These are phyloP conservation scores for Grosmannia serpens DNA, from an alignment of 2,329 filamentous ascomycete genomes.

Conservation along the genomic window DNA sequence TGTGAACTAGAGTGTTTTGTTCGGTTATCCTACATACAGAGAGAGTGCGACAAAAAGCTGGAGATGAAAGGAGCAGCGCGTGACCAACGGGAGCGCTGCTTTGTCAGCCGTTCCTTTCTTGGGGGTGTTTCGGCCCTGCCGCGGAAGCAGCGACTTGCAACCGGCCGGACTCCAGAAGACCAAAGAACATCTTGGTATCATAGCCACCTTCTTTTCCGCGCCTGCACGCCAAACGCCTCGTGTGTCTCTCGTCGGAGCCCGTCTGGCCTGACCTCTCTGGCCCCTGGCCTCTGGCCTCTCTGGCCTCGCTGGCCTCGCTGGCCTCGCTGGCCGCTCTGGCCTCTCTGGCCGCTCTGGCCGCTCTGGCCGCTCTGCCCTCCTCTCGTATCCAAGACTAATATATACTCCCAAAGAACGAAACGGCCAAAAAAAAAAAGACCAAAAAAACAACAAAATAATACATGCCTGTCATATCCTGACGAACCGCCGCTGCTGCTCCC, in stretches of 20 bases:
- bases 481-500: neutral
- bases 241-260: neutral
- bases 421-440: neutral
- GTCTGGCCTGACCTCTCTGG: too few species aligned
- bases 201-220: neutral
- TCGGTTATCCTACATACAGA: neutral
- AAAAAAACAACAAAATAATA: neutral
- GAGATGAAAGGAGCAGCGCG: neutral
- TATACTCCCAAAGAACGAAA: neutral
- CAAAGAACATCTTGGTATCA: neutral
- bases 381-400: too few species aligned
- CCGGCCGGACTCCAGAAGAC: neutral
- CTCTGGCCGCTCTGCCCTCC: too few species aligned
- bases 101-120: too few species aligned
- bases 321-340: too few species aligned
- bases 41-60: neutral
- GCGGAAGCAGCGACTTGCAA: neutral
- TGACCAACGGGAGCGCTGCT: too few species aligned
- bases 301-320: too few species aligned
- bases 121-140: too few species aligned
- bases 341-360: too few species aligned
- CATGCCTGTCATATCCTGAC: neutral
- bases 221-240: neutral
- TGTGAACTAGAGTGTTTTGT: neutral
- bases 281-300: neutral